A percentile compares a stretch with the other conserved stretches of the same genome.
phyloP scores from a whole-genome alignment of 352 stramenopile genomes.

The Pythium dissimile region DNA sequence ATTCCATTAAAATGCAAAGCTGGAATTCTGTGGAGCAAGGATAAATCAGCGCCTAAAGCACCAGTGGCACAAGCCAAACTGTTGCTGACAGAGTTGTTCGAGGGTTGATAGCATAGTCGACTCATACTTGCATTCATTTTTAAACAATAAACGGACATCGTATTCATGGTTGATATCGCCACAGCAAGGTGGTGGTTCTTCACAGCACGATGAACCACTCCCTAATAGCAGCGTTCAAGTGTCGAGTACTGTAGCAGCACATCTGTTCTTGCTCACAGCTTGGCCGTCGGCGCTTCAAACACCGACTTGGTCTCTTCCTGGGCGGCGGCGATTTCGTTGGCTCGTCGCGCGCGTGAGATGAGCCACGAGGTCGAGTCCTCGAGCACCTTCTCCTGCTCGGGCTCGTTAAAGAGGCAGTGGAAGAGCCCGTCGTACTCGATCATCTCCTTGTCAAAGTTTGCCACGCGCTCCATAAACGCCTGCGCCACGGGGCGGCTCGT shows the following conservation, averaged over 20 bases:
- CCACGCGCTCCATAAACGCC: slow-evolving; percentile 39
- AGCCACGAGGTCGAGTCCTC: slow-evolving; percentile 42
- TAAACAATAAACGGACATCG: no score
- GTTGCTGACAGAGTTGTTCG: no score
- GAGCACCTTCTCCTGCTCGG: slow-evolving; percentile 50
- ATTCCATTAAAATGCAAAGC: no score
- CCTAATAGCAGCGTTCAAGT: neutral
- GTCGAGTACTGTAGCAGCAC: neutral
- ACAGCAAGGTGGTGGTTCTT: no score
- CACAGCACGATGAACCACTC: neutral
- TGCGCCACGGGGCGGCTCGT: slow-evolving; percentile 32
- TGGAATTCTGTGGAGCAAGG: no score
- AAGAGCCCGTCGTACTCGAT: slow-evolving; percentile 56
- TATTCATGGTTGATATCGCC: no score
- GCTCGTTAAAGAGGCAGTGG: slow-evolving; percentile 65
- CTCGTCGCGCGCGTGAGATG: slow-evolving; percentile 5
- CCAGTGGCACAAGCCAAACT: no score
- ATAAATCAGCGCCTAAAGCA: no score
- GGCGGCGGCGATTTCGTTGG: slow-evolving; percentile 1
- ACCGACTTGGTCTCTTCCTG: slow-evolving; percentile 6
- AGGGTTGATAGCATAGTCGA: no score
- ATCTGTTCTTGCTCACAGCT: neutral
- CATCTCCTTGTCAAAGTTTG: slow-evolving; percentile 58
- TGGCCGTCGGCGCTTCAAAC: neutral
- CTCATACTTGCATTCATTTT: no score